Evolutionary conservation across 208 protist species (phyloP).

Genomic region (Acanthamoeba sp.): DNA sequence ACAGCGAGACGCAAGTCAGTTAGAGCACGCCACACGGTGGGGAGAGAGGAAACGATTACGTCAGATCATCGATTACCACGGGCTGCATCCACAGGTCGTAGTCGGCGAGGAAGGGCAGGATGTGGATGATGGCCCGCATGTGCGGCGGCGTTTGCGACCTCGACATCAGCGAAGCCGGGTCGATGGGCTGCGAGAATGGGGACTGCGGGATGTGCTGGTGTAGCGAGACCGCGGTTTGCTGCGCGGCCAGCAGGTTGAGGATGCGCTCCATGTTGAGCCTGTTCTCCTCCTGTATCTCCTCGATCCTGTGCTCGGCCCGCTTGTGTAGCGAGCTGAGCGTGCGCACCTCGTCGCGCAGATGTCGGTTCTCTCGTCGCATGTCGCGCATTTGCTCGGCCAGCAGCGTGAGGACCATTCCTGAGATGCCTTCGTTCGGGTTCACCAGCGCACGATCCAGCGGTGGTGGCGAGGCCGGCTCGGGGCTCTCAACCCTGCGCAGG

Average conservation of each 20-base stretch:
- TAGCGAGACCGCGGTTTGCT: background rate
- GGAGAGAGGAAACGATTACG: background rate
- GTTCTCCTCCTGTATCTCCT: slow-evolving; percentile 12
- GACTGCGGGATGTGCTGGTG: background rate
- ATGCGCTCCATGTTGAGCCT: background rate
- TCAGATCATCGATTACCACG: background rate
- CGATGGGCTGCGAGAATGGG: background rate
- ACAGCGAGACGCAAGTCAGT: background rate
- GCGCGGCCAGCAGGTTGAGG: background rate
- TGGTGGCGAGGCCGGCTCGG: background rate
- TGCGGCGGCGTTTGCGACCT: background rate
- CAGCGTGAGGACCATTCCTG: background rate
- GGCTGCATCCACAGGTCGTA: background rate
- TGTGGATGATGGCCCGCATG: background rate
- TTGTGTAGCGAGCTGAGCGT: slow-evolving; percentile 4
- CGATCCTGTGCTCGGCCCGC: background rate
- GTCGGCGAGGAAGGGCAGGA: slow-evolving; percentile 4
- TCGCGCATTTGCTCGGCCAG: background rate
- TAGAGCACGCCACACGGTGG: background rate
- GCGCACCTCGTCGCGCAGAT: slow-evolving; percentile 13
- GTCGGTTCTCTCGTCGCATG: slow-evolving; percentile 25
- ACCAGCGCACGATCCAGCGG: background rate
- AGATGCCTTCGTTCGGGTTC: background rate
- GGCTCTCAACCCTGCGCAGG: background rate
- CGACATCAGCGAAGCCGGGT: background rate